Base-by-base conservation (phyloP, 148 eudicot species). In the Fagopyrum homotropicum region DNA sequence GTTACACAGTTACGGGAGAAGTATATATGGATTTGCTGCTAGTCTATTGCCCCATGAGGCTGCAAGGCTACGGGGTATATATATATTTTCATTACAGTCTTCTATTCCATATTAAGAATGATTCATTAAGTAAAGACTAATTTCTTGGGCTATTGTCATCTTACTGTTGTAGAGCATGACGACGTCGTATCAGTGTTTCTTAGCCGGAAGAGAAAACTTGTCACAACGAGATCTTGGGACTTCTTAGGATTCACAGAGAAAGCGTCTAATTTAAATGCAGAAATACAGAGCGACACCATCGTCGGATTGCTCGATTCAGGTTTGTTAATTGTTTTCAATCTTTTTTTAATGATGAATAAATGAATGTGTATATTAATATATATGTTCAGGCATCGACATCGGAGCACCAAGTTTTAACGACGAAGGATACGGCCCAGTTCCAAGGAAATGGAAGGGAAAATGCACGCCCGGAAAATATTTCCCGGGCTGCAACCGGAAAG, bases 201-300 rank as follows among this genome's bases (percentile, higher is more conserved):
- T 51, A 93, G 76, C 82, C 82, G 74, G 0, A 76, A 84, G 73
- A 51, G 82, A 0, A 60, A 85, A 70, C 88, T 91, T 47, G 81
- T 77, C 16, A 93, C 98, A 5, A 91, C 97, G 15, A 83, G 98
- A 75, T 89, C 98, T 30, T 93, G 98, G 98, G 94, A 91, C 83
- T 91, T 87, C 75, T 50, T 93, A 40, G 94, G 93, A 15, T 81
- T 93, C 94, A 76, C 85, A 2, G 69, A 51, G 50, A 59, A 64
- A 7, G 72, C 55, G 50, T 78, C 40, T 63, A 75, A 56, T 75
- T 85, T 92, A 43, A 84, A 91, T 51, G 51, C 8, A n/a, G 43
- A 69, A 57, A 35, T 26, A 0, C 94, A 93, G 79, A 91, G 89
- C 78, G 72, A 89, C 71, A 77, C 77, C 26, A 83, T 93, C 45